phyloP scores from a whole-genome alignment of 371 early-diverging fungal genomes.

The Blastocladiella emersonii region DNA sequence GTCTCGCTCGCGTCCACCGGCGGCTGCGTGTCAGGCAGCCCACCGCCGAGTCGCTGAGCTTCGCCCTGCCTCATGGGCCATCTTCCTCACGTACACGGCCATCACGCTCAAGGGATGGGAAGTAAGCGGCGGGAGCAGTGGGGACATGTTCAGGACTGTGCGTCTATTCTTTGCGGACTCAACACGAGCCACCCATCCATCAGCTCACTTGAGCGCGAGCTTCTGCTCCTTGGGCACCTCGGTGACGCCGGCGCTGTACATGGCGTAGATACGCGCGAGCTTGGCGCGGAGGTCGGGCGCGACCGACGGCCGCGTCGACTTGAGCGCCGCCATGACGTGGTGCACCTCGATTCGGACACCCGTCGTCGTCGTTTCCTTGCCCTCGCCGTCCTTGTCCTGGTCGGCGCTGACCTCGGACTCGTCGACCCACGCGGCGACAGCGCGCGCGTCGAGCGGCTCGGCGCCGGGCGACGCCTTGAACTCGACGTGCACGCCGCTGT shows the following conservation, averaged over 20 bases:
- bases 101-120: too few species aligned
- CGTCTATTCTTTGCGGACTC: too few species aligned
- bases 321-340: not conserved
- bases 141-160: too few species aligned
- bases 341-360: not conserved
- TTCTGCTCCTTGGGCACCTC: not conserved
- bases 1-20: too few species aligned
- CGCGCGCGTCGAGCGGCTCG: not conserved
- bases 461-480: not conserved
- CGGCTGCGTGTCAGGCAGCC: too few species aligned
- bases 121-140: too few species aligned
- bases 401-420: too few species aligned
- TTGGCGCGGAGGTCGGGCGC: not conserved
- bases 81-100: too few species aligned
- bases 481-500: constrained; percentile 9
- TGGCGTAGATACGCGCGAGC: not conserved
- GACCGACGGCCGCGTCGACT: not conserved
- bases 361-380: not conserved
- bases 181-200: too few species aligned
- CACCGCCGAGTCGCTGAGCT: too few species aligned
- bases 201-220: not conserved
- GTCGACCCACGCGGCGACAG: not conserved
- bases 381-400: not conserved
- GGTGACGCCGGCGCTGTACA: not conserved
- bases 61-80: too few species aligned